Evolutionary conservation across 2,329 filamentous ascomycete species (phyloP).

Genomic region (Penicillium hesseltinei): DNA sequence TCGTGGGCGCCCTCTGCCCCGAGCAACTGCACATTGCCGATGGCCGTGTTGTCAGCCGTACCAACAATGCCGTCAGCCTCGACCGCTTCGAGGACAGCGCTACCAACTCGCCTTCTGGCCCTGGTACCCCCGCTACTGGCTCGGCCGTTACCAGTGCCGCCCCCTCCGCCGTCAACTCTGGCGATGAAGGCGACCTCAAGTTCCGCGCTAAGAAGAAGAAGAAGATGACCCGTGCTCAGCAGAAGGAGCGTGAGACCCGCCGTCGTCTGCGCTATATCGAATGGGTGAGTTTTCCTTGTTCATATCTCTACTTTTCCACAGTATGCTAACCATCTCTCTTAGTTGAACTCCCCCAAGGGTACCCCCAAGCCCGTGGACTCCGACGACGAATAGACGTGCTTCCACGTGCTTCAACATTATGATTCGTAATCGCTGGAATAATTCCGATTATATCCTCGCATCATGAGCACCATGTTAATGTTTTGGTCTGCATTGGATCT

Average conservation of each 20-base stretch:
- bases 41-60: constrained; percentile 81
- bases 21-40: constrained; percentile 96
- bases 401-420: constrained; percentile 11
- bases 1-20: constrained; percentile 89
- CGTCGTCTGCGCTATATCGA: constrained; percentile 79
- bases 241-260: constrained; percentile 89
- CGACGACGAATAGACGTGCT: constrained; percentile 61
- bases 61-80: constrained; percentile 67
- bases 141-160: constrained; percentile 61
- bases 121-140: constrained; percentile 54
- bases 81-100: constrained; percentile 85
- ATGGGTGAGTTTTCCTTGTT: constrained; percentile 42
- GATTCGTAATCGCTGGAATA: constrained; percentile 21
- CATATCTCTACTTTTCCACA: not conserved
- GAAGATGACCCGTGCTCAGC: constrained; percentile 95
- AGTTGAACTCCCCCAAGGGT: constrained; percentile 82
- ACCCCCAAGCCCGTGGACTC: constrained; percentile 75
- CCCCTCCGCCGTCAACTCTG: constrained; percentile 70
- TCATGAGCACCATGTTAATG: constrained; percentile 19
- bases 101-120: constrained; percentile 55
- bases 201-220: constrained; percentile 92
- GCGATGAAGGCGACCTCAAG: constrained; percentile 84
- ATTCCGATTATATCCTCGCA: constrained; percentile 18
- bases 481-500: constrained; percentile 22
- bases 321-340: constrained; percentile 50